Evolutionary conservation across 495 filamentous ascomycete species (phyloP).

Genomic region (Elasticomyces elasticus): DNA sequence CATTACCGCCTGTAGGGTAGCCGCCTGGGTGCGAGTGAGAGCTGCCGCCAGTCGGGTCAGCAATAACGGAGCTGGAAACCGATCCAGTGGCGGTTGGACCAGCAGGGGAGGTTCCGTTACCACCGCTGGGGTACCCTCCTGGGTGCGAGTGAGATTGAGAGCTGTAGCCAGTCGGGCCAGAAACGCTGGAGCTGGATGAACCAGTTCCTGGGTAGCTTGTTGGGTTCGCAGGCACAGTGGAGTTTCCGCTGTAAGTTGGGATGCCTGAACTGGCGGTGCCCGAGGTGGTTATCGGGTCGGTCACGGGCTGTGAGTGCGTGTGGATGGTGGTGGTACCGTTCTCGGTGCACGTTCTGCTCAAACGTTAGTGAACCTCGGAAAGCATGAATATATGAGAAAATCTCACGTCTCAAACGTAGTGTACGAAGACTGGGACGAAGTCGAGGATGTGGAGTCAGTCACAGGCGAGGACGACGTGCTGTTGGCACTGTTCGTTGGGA

Average conservation of each 20-base stretch:
- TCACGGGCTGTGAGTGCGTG: conserved; percentile 2
- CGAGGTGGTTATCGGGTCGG: not conserved
- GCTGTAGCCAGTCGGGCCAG: not conserved
- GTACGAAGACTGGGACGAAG: not conserved
- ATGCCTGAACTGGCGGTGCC: not conserved
- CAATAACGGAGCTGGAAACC: not conserved
- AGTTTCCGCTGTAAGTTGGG: not conserved
- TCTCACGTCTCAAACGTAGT: not conserved
- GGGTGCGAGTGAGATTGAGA: not conserved
- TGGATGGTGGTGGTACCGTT: conserved; percentile 3
- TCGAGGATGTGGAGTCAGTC: not conserved
- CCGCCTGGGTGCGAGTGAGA: too few species aligned
- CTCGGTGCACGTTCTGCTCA: not conserved
- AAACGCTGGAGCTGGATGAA: not conserved
- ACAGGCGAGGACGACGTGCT: not conserved
- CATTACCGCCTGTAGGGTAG: too few species aligned
- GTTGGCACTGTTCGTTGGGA: too few species aligned
- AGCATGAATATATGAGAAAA: not conserved
- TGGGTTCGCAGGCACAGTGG: not conserved
- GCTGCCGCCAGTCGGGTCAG: conserved; percentile 1
- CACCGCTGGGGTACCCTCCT: not conserved
- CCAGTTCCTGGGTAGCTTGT: not conserved
- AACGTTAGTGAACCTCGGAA: not conserved
- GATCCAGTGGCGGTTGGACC: not conserved
- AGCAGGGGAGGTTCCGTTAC: not conserved